Evolutionary conservation across 768 basidiomycete genomes (phyloP), one percentile per base, ranked within the genome.

Genomic region (Amylocystis lapponica): DNA sequence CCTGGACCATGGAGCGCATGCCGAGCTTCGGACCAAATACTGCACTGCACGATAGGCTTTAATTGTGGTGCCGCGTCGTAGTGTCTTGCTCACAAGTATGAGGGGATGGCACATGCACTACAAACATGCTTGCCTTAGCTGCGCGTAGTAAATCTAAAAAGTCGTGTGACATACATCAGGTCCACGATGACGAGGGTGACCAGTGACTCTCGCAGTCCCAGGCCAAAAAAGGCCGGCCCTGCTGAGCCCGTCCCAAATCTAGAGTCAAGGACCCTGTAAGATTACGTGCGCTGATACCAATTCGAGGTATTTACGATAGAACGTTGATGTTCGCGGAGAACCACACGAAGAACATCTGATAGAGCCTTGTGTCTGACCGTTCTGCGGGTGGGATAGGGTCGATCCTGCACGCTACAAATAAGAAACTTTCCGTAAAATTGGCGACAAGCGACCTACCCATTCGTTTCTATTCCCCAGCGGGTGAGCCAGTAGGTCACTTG

Each of bases 261-360:
- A 33, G 25, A 38, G 13, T 11, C n/a, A 30, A 31, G 2, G 27
- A 23, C 7, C 16, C 23, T 22, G 25, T 25, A 17, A 11, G 27
- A 23, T 26, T 11, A 12, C 0, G n/a, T 16, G 32, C 27, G 13
- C 4, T 27, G 14, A 29, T 14, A 26, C 2, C 4, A 3, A 29
- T 4, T n/a, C 6, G 23, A 9, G 35, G 16, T n/a, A 58, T 70
- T 21, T 22, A 82, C 62, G 70, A 71, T 14, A 82, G 64, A 21
- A 84, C 73, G 51, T 83, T 83, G 59, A 82, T 72, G 55, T 82
- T 83, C 41, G 76, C 71, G 7, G 83, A 78, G 53, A 84, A 80
- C 83, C 82, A 85, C 4, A 83, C 67, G 53, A 80, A 79, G 65
- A 84, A 83, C 51, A 82, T 61, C 46, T 83, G 80, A 52, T 74